phyloP scores from a whole-genome alignment of 257 asterid species.

The Salvia splendens region DNA sequence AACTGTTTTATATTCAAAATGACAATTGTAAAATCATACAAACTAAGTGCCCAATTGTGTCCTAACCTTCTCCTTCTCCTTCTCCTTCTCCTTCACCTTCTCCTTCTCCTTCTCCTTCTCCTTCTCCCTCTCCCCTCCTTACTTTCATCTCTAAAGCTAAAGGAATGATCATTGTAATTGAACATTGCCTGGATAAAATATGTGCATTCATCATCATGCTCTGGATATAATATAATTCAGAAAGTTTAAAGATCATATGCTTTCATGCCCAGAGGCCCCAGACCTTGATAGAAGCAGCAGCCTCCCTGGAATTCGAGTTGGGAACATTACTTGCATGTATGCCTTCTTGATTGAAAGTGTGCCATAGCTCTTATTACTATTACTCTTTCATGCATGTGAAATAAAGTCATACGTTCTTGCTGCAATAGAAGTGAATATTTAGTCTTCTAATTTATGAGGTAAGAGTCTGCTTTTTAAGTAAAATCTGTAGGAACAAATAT shows the following conservation, averaged over 20 bases:
- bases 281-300: conserved; percentile 1
- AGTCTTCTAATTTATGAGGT: conserved; percentile 23
- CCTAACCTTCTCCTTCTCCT: not conserved
- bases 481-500: conserved; percentile 24
- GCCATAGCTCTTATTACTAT: conserved; percentile 6
- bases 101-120: conserved; percentile 1
- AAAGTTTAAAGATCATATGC: conserved; percentile 4
- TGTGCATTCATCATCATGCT: not conserved
- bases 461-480: conserved; percentile 1
- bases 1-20: conserved; percentile 15
- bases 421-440: conserved; percentile 26
- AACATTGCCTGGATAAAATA: conserved; percentile 19
- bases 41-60: not conserved
- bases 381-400: conserved; percentile 15
- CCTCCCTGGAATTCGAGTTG: conserved; percentile 22
- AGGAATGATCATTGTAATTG: conserved; percentile 2
- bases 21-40: conserved; percentile 27
- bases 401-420: conserved; percentile 19
- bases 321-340: not conserved
- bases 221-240: conserved; percentile 16
- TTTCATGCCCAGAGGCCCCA: not conserved
- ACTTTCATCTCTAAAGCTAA: conserved; percentile 12
- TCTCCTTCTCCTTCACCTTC: no score
- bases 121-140: conserved; percentile 11
- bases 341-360: conserved; percentile 8